A percentile compares a stretch with the other conserved stretches of the same genome.
These are phyloP conservation scores for Leptosphaerulina australis DNA, from an alignment of 2,329 filamentous ascomycete genomes.

Conservation along the genomic window DNA sequence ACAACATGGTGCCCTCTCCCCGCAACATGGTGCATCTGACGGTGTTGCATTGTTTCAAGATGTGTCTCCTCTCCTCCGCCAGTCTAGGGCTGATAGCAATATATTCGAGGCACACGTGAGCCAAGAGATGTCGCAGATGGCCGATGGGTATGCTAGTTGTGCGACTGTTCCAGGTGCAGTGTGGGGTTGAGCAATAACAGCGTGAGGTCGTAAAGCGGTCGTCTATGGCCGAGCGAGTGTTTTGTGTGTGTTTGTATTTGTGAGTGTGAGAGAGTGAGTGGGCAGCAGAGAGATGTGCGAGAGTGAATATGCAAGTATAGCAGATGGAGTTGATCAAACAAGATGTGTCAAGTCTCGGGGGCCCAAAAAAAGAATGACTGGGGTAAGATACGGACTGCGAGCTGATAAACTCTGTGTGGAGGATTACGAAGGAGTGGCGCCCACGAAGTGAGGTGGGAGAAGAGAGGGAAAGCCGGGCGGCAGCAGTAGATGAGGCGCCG, in stretches of 20 bases:
- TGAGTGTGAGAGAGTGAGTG: not conserved
- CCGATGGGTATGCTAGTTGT: conserved; percentile 7
- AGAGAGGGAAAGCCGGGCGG: conserved; percentile 33
- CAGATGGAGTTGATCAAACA: conserved; percentile 22
- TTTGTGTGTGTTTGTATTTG: conserved; percentile 16
- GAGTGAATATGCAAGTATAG: conserved; percentile 13
- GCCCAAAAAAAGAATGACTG: conserved; percentile 49
- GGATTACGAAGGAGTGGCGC: conserved; percentile 43
- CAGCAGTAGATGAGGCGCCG: conserved; percentile 45
- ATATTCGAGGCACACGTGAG: conserved; percentile 25
- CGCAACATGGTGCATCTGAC: conserved; percentile 40
- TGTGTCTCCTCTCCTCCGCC: conserved; percentile 27
- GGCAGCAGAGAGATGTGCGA: no score
- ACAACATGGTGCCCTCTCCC: conserved; percentile 39
- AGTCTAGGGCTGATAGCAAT: conserved; percentile 23
- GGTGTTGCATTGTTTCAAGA: conserved; percentile 36
- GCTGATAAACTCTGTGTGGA: conserved; percentile 23
- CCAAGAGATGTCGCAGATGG: conserved; percentile 10
- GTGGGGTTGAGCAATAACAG: conserved; percentile 39
- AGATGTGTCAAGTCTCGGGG: conserved; percentile 24
- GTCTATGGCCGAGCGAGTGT: conserved; percentile 25
- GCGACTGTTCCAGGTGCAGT: not conserved
- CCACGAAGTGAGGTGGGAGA: conserved; percentile 44
- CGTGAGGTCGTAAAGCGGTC: conserved; percentile 45
- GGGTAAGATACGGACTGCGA: conserved; percentile 44